Conservation (phyloP, 768 basidiomycete genomes). For the Lepiota brunneoincarnata region DNA sequence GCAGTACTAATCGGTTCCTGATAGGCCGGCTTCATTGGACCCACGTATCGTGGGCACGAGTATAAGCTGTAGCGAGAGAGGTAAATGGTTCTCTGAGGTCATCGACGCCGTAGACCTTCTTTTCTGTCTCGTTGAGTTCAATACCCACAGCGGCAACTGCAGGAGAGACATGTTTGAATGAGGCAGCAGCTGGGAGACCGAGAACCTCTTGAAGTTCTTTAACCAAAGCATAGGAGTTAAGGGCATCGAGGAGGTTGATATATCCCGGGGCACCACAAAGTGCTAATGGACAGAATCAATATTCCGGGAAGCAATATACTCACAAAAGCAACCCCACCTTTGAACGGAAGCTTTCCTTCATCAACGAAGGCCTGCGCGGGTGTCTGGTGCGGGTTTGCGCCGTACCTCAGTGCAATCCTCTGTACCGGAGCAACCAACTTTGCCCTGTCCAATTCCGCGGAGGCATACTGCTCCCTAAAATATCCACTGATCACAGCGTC, state of each 20-base stretch:
- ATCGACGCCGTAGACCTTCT: conserved; percentile 94
- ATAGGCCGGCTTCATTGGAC: not conserved
- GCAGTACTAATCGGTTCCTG: not conserved
- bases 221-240: conserved; percentile 96
- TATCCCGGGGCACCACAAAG: conserved; percentile 95
- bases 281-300: conserved; percentile 43
- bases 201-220: conserved; percentile 90
- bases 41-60: conserved; percentile 82
- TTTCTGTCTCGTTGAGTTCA: conserved; percentile 77
- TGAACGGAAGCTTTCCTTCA: conserved; percentile 89
- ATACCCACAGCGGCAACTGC: conserved; percentile 95
- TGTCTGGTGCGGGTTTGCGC: conserved; percentile 98
- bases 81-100: conserved; percentile 92
- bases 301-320: not conserved
- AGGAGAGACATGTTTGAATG: conserved; percentile 99
- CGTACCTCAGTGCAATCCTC: conserved; percentile 85
- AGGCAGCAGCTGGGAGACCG: conserved; percentile 90
- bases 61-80: conserved; percentile 88
- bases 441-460: conserved; percentile 64
- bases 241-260: conserved; percentile 96
- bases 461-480: conserved; percentile 94
- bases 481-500: conserved; percentile 96
- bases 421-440: conserved; percentile 71
- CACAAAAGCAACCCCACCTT: conserved; percentile 48
- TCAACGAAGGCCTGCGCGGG: conserved; percentile 95